Percentiles rank a stretch among this genome's conserved stretches.
Conservation (phyloP, 2,329 filamentous ascomycete species). For the Pseudogymnoascus sp. region DNA sequence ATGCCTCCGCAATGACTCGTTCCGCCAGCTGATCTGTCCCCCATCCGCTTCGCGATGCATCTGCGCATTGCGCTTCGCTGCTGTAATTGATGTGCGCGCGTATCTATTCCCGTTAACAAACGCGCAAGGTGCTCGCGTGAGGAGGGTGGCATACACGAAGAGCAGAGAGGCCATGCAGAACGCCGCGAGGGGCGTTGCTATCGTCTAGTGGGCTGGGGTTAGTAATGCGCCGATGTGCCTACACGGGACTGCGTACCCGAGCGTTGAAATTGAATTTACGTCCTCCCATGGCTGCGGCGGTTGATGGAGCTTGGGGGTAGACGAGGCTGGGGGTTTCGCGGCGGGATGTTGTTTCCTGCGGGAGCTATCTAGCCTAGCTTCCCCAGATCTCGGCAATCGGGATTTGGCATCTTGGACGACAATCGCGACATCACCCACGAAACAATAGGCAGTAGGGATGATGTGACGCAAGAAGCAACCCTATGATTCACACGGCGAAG, state of each 20-base stretch:
- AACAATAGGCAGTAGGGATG: not conserved
- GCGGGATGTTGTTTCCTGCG: not conserved
- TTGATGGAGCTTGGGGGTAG: not conserved
- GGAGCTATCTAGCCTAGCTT: not conserved
- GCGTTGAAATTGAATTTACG: slow-evolving; percentile 3
- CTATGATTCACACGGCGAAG: not conserved
- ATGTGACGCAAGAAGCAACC: not conserved
- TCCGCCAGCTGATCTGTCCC: slow-evolving; percentile 46
- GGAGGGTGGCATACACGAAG: slow-evolving; percentile 35
- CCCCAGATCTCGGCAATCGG: slow-evolving; percentile 3
- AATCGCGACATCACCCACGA: slow-evolving; percentile 4
- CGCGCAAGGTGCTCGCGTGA: not conserved
- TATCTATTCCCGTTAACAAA: slow-evolving; percentile 41
- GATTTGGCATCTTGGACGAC: slow-evolving; percentile 9
- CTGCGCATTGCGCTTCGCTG: slow-evolving; percentile 58
- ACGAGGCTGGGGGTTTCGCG: not conserved
- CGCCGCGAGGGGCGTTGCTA: slow-evolving; percentile 44
- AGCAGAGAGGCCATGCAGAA: slow-evolving; percentile 47
- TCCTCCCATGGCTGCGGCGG: not conserved
- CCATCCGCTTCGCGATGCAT: slow-evolving; percentile 50
- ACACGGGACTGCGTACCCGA: not conserved
- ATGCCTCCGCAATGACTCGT: slow-evolving; percentile 47
- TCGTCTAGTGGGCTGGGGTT: slow-evolving; percentile 28
- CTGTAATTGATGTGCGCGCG: slow-evolving; percentile 55
- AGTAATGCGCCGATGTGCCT: not conserved